Base-by-base conservation (phyloP, 805 yeast genomes). In the Zygotorulaspora florentina region DNA sequence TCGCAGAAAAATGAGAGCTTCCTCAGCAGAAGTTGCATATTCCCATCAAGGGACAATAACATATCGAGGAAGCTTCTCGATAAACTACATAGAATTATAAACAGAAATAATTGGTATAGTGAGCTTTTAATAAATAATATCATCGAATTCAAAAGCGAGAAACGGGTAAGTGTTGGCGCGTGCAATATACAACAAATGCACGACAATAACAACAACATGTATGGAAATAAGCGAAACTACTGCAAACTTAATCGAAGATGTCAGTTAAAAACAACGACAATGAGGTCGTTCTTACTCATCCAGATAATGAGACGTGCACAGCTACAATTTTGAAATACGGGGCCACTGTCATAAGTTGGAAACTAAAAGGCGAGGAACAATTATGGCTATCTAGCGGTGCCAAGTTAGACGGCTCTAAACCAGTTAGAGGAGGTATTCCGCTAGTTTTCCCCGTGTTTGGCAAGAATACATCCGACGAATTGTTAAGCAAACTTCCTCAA, bases 401-500 rank as follows among this genome's bases (percentile, higher is more conserved):
- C 39, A 80, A 81, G 57, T 69, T 91, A 50, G 98, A 93, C 61
- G 98, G 98, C 9, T 70, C 91, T 37, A 86, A 85, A 61, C 95
- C 99, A 1, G 97, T 93, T 15, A 79, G 99, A 65, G 99, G 99
- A 53, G 99, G 99, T 42, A 87, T 93, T 43, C 99, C 99, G 10
- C 71, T 93, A 18, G 98, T 91, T 8, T 93, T 93, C 75, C 99
- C 99, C 2, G 87, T 84, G 1, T 86, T 86, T 59, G 98, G 99
- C 48, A 89, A 80, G 54, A 66, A 81, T 53, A 72, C 74, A 27
- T 73, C 76, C 7, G 74, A 71, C 45, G 85, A 86, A 3, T 68
- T 70, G 30, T 79, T 89, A 33, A 73, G 71, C 42, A 65, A 75
- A 29, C 76, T 93, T 53, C 97, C 97, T 15, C 98, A 93, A 70